Percentiles rank a stretch among this genome's conserved stretches.
Evolutionary conservation across 2,329 filamentous ascomycete species (phyloP).

Genomic region (Arachnomyces sp.): DNA sequence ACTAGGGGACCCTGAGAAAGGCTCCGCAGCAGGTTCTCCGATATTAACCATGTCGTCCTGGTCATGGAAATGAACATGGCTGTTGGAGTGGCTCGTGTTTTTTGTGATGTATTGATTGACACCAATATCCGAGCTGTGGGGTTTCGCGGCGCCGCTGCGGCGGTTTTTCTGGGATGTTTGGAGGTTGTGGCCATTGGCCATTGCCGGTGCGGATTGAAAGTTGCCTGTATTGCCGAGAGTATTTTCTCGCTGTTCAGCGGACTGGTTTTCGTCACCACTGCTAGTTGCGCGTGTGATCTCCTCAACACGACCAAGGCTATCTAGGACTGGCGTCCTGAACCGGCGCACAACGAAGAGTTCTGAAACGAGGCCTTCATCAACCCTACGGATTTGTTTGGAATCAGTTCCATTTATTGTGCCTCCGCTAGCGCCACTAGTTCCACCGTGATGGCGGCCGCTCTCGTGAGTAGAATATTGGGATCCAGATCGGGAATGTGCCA

Average conservation of each 20-base stretch:
- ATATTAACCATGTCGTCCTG: slow-evolving; percentile 25
- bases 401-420: slow-evolving; percentile 24
- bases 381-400: slow-evolving; percentile 33
- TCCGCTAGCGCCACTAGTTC: slow-evolving; percentile 23
- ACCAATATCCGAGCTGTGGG: too few species aligned
- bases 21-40: slow-evolving; percentile 13
- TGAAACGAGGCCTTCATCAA: slow-evolving; percentile 37
- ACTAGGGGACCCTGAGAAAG: too few species aligned
- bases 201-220: too few species aligned
- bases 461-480: slow-evolving; percentile 4
- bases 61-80: slow-evolving; percentile 25
- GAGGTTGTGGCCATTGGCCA: too few species aligned
- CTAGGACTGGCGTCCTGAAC: slow-evolving; percentile 37
- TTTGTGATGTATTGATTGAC: too few species aligned
- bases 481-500: slow-evolving; percentile 23
- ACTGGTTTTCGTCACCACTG: slow-evolving; percentile 8
- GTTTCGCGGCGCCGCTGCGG: too few species aligned
- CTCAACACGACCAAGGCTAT: slow-evolving; percentile 36
- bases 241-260: neutral
- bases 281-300: slow-evolving; percentile 15
- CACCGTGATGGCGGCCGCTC: slow-evolving; percentile 20
- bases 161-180: too few species aligned
- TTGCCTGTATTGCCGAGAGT: too few species aligned
- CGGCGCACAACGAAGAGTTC: slow-evolving; percentile 39
- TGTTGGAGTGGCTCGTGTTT: slow-evolving; percentile 7